Evolutionary conservation across 768 basidiomycete species (phyloP).

Genomic region (Boletus pseudo-olivaceus): DNA sequence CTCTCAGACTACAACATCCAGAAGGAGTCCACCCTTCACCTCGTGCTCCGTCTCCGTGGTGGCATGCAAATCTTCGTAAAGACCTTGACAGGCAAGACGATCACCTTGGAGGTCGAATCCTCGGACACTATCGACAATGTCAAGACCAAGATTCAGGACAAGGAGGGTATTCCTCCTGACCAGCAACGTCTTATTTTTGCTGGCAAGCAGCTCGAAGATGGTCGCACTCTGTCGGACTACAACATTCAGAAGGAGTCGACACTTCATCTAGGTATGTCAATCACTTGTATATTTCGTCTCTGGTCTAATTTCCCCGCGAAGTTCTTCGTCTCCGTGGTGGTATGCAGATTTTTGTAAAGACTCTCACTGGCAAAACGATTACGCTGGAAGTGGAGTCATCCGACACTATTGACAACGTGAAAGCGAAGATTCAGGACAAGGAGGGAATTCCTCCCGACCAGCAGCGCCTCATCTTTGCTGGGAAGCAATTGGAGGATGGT

Average conservation of each 20-base stretch:
- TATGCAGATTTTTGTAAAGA: constrained; percentile 91
- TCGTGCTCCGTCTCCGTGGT: constrained; percentile 85
- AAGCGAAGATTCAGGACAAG: constrained; percentile 79
- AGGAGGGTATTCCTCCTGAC: constrained; percentile 86
- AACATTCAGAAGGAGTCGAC: constrained; percentile 91
- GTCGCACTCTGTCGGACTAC: constrained; percentile 86
- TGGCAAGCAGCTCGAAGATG: constrained; percentile 90
- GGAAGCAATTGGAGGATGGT: constrained; percentile 93
- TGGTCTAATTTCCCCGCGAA: neutral
- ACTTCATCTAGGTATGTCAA: constrained; percentile 39
- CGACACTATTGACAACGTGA: constrained; percentile 91
- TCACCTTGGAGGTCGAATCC: constrained; percentile 86
- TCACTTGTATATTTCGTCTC: rapidly evolving
- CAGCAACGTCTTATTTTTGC: constrained; percentile 91
- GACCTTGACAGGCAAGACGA: constrained; percentile 85
- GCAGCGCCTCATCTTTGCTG: constrained; percentile 89
- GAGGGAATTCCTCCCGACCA: constrained; percentile 82
- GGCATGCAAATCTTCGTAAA: constrained; percentile 87
- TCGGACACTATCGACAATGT: constrained; percentile 87
- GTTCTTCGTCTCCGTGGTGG: constrained; percentile 86
- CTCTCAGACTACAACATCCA: constrained; percentile 91
- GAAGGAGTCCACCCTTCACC: constrained; percentile 92
- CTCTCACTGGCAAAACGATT: constrained; percentile 87
- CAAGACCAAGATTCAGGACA: constrained; percentile 91
- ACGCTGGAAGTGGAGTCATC: constrained; percentile 91